phyloP scores from a whole-genome alignment of 2,329 filamentous ascomycete species.

The Zymoseptoria tritici region DNA sequence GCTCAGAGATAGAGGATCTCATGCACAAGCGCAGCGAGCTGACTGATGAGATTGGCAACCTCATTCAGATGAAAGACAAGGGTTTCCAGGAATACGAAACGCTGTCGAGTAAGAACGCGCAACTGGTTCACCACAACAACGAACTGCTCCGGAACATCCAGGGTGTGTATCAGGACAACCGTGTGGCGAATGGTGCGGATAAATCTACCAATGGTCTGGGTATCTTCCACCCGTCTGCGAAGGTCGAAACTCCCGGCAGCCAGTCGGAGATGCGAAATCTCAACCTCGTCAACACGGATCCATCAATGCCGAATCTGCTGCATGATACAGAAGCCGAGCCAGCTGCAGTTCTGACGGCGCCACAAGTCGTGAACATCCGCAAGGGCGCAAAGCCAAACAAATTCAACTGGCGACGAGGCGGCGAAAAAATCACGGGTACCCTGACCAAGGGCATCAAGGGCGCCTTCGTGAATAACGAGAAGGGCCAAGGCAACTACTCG shows the following conservation, averaged over 20 bases:
- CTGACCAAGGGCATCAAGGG: constrained; percentile 91
- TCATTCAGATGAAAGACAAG: constrained; percentile 81
- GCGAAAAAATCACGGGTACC: constrained; percentile 87
- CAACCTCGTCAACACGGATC: constrained; percentile 26
- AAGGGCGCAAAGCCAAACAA: constrained; percentile 84
- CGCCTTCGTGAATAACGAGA: constrained; percentile 57
- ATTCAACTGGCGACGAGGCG: constrained; percentile 98
- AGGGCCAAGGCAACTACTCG: constrained; percentile 20
- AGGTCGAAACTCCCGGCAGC: constrained; percentile 12
- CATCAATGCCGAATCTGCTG: constrained; percentile 36
- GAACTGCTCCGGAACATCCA: constrained; percentile 92
- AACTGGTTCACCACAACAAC: constrained; percentile 91
- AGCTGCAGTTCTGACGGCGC: constrained; percentile 56
- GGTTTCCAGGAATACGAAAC: constrained; percentile 94
- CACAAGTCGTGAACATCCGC: constrained; percentile 91
- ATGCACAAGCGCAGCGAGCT: constrained; percentile 80
- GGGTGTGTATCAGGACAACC: constrained; percentile 77
- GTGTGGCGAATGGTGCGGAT: constrained; percentile 31
- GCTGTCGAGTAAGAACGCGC: constrained; percentile 85
- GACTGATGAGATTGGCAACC: constrained; percentile 73
- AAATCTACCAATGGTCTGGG: constrained; percentile 51
- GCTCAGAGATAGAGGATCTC: constrained; percentile 71
- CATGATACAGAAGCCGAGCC: constrained; percentile 58
- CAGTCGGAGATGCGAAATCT: constrained; percentile 37
- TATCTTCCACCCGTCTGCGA: constrained; percentile 42